Conservation (phyloP, 306 rosid genomes). For the Echinosophora koreensis region DNA sequence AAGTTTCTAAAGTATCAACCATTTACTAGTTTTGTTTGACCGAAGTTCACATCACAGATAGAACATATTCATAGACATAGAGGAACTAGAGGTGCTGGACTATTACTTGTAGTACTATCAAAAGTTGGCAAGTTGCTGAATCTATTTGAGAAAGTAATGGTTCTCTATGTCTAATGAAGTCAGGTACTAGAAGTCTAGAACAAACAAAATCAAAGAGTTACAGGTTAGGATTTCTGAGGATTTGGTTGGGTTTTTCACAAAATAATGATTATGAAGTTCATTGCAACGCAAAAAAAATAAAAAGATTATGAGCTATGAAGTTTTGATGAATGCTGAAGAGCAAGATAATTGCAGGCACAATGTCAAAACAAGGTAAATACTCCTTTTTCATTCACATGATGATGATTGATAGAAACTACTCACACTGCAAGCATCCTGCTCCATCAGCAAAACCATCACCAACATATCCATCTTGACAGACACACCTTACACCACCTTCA, state of each 20-base stretch:
- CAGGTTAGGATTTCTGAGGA: neutral
- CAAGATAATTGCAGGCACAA: neutral
- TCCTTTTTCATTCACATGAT: conserved; percentile 5
- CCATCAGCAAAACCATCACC: conserved; percentile 92
- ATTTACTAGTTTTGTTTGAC: neutral
- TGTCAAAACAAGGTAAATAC: conserved; percentile 19
- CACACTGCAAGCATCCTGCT: conserved; percentile 78
- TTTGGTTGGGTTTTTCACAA: neutral
- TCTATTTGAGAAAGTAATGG: neutral
- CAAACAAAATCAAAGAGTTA: conserved; percentile 24
- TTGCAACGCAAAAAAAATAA: neutral
- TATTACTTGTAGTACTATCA: conserved; percentile 2
- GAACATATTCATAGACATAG: neutral
- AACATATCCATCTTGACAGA: conserved; percentile 72
- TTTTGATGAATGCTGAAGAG: neutral
- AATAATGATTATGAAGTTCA: neutral
- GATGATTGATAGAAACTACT: conserved; percentile 38
- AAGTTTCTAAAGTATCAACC: neutral
- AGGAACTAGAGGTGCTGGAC: neutral
- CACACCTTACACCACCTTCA: conserved; percentile 68
- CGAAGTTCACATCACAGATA: neutral
- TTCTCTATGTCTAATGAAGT: conserved; percentile 5
- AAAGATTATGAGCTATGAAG: neutral
- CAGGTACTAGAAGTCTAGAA: neutral
- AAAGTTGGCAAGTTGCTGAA: neutral